Base-by-base conservation (phyloP, 2,329 filamentous ascomycete genomes). In the Ustilaginoidea virens region DNA sequence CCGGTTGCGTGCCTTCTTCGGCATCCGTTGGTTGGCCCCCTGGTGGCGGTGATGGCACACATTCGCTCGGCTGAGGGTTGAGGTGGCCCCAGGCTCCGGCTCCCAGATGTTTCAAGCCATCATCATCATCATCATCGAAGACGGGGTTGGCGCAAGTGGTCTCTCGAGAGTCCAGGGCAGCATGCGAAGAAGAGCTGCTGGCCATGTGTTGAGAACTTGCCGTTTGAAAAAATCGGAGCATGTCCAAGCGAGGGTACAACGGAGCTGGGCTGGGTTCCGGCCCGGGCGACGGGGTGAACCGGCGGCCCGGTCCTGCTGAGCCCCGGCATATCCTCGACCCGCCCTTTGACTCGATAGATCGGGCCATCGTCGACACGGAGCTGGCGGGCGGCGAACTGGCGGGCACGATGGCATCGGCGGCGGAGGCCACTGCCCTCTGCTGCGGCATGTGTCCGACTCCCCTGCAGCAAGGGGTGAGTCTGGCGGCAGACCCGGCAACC, bases 401-500 rank as follows among this genome's bases (percentile, higher is more conserved):
- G 15, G 15, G 20, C 10, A 21, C 5, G n/a, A n/a, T n/a, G 7
- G 5, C 8, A 24, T 9, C 12, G 17, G 10, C 14, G 9, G 17
- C 12, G 22, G 18, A 10, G 9, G 12, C n/a, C n/a, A n/a, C n/a
- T n/a, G n/a, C n/a, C n/a, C 12, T 26, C 14, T 23, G 13, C 9
- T n/a, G n/a, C n/a, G n/a, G n/a, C n/a, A n/a, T 11, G 14, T 21
- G 17, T 4, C 20, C 10, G 15, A 10, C 13, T 20, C 21, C 14
- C 15, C 15, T 5, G 17, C 5, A 15, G 10, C 24, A 16, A 24
- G 11, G 17, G 23, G 27, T 20, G 29, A 27, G 22, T 20, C 16
- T 7, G 36, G 42, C 36, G 34, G 43, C 47, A 49, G 46, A 40
- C 35, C 46, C 37, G 33, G 42, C 45, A 38, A 39, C 33, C 31